Percentiles rank a stretch among this genome's conserved stretches.
phyloP scores from a whole-genome alignment of 345 rosid species.

The Dovyalis caffra region DNA sequence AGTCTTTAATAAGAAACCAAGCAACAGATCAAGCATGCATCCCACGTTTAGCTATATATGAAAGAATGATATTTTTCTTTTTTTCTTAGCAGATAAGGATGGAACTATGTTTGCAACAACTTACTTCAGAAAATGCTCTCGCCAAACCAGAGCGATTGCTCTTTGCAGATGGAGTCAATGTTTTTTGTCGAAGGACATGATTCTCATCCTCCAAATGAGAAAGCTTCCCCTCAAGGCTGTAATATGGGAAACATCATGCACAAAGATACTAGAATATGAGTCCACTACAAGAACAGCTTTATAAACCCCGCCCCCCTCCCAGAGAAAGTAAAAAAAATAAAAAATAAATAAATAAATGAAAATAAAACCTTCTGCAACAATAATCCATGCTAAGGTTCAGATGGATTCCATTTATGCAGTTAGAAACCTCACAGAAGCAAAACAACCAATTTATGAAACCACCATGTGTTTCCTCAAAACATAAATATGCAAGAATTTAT shows the following conservation, averaged over 20 bases:
- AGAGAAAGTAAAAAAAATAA: too few relatives aligned
- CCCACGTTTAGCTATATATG: too few relatives aligned
- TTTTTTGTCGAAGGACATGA: constrained; percentile 74
- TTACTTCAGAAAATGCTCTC: constrained; percentile 65
- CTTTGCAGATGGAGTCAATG: constrained; percentile 55
- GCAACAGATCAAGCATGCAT: too few relatives aligned
- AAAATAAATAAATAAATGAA: too few relatives aligned
- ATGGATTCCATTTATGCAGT: neutral
- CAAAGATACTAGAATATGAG: neutral
- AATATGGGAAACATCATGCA: constrained; percentile 13
- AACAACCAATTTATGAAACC: neutral
- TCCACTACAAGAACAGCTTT: too few relatives aligned
- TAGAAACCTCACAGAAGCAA: neutral
- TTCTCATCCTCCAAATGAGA: constrained; percentile 79
- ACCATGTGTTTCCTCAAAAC: neutral
- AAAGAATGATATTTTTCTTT: too few relatives aligned
- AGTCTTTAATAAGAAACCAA: too few relatives aligned
- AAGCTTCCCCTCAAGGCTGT: constrained; percentile 74
- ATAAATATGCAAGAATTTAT: neutral
- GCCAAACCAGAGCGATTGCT: constrained; percentile 39
- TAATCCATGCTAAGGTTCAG: neutral
- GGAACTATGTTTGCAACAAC: constrained; percentile 19
- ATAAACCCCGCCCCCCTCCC: too few relatives aligned
- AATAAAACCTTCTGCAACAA: too few relatives aligned
- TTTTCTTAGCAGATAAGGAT: too few relatives aligned